Evolutionary conservation across 208 protist species (phyloP).

Genomic region (Acanthamoeba healyi): DNA sequence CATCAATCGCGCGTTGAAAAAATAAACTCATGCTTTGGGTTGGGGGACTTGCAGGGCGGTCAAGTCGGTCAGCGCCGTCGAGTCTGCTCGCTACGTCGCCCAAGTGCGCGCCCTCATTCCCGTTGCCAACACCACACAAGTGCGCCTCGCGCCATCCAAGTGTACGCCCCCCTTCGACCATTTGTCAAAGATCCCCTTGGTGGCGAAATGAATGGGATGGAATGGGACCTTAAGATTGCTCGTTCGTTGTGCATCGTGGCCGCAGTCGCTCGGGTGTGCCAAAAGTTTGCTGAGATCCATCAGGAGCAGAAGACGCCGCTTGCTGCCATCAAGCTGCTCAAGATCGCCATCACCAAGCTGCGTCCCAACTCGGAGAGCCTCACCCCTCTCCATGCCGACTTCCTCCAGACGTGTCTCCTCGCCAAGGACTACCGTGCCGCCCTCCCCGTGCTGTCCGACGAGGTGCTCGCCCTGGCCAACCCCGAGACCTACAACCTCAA

Average conservation of each 20-base stretch:
- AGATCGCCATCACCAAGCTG: conserved; percentile 69
- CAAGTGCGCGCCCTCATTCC: conserved; percentile 74
- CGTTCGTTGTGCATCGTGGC: conserved; percentile 34
- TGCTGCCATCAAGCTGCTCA: conserved; percentile 75
- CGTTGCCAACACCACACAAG: conserved; percentile 72
- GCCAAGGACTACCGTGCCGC: conserved; percentile 84
- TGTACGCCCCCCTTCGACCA: conserved; percentile 51
- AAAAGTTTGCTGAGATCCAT: conserved; percentile 78
- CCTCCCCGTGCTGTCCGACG: conserved; percentile 76
- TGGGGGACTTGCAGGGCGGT: conserved; percentile 32
- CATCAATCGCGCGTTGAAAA: neutral
- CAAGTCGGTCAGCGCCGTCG: neutral
- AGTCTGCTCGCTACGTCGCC: conserved; percentile 57
- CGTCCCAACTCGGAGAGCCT: conserved; percentile 72
- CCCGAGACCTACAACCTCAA: conserved; percentile 72
- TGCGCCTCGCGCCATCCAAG: conserved; percentile 66
- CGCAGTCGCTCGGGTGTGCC: conserved; percentile 75
- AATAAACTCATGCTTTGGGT: neutral
- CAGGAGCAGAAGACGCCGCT: conserved; percentile 45
- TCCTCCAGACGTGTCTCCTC: conserved; percentile 84
- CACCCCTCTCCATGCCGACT: conserved; percentile 86
- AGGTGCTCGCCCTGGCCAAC: conserved; percentile 77
- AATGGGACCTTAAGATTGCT: conserved; percentile 21
- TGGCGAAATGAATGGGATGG: too few species aligned
- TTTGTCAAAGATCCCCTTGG: too few species aligned